A percentile compares a stretch with the other conserved stretches of the same genome.
Evolutionary conservation across 192 early-diverging fungal genomes (phyloP).

Genomic region (Dispira simplex): DNA sequence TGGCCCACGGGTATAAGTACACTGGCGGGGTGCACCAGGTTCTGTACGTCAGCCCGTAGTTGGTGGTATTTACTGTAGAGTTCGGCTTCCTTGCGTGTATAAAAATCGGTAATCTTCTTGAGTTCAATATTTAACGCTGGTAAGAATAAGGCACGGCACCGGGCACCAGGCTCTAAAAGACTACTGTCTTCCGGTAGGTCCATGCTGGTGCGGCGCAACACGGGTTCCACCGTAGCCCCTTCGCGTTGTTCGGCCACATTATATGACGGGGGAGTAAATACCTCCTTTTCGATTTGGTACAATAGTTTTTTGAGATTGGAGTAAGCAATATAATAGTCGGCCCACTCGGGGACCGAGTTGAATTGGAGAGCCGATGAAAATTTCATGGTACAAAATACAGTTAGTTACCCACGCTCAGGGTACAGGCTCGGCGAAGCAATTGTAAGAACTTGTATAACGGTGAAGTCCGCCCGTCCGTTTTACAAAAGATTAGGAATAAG

Average conservation of each 20-base stretch:
- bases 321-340: conserved; percentile 64
- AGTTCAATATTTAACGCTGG: conserved; percentile 71
- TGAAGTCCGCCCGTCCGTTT: too few species aligned
- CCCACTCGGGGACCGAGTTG: conserved; percentile 80
- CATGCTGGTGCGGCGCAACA: conserved; percentile 13
- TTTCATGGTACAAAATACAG: conserved; percentile 45
- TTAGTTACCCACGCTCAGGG: too few species aligned
- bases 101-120: conserved; percentile 69
- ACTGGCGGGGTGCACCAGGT: conserved; percentile 14
- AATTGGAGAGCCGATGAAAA: conserved; percentile 85
- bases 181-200: conserved; percentile 18
- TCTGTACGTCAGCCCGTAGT: conserved; percentile 35
- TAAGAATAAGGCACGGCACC: conserved; percentile 29
- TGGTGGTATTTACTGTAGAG: conserved; percentile 49
- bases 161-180: conserved; percentile 12
- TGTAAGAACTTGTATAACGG: too few species aligned
- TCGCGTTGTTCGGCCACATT: not conserved
- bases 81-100: conserved; percentile 68
- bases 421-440: too few species aligned
- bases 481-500: too few species aligned
- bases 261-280: conserved; percentile 16
- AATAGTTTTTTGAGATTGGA: conserved; percentile 65
- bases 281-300: conserved; percentile 56
- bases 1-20: not conserved
- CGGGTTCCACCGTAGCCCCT: conserved; percentile 8